Evolutionary conservation across 1,139 yeast genomes (phyloP), one percentile per base, ranked within the genome.

Genomic region (Pichia sp.): DNA sequence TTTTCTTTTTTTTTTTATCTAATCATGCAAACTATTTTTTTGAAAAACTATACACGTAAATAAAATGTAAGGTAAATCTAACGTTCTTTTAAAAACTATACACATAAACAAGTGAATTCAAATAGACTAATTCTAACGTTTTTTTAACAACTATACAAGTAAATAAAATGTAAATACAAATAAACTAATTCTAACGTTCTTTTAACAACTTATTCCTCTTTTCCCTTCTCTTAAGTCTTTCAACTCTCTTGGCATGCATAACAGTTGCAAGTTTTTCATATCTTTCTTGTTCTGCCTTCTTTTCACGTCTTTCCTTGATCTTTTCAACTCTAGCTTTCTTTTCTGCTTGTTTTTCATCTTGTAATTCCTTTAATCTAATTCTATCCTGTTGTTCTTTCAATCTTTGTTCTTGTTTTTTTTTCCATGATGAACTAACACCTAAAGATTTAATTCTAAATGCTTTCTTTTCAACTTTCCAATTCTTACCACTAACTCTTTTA

Each of bases 171-270:
- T n/a, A n/a, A n/a, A 26, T 6, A n/a, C n/a, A n/a, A n/a, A n/a
- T n/a, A n/a, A n/a, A n/a, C n/a, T 33, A 15, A 25, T 6, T 27
- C 10, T 31, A 37, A 37, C 40, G 40, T 37, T 83, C 91, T 58
- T 78, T 81, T 60, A 83, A 74, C 51, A 82, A 66, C 62, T 83
- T 83, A 62, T 82, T 83, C 66, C 91, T 77, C 78, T 82, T 83
- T 60, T 83, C 93, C 61, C 78, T 80, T 69, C 80, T 80, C 65
- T 80, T 80, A 65, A 82, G 62, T 64, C 94, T 76, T 47, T 83
- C 93, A 31, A 80, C 79, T 70, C 76, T 80, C 74, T 80, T 80
- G 31, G 80, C 81, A 56, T 81, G 83, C 87, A 83, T 78, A 64
- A 79, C 80, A 35, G 74, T 69, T 13, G 91, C 86, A 54, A 81